Percentiles rank a stretch among this genome's conserved stretches.
Evolutionary conservation across 2,329 filamentous ascomycete species (phyloP).

Genomic region (Blastomyces emzantsi): DNA sequence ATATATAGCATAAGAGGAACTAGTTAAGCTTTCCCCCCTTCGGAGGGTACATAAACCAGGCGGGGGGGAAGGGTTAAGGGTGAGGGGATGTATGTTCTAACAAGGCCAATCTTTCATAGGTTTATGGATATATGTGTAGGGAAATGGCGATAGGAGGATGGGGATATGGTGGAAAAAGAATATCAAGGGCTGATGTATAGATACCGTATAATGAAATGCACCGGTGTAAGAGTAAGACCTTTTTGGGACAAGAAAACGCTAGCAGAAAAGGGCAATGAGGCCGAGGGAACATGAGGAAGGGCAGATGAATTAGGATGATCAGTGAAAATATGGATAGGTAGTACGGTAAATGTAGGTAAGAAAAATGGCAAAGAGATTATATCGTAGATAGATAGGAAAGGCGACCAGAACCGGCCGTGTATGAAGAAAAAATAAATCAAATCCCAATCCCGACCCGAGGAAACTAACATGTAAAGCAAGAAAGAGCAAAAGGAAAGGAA

Average conservation of each 20-base stretch:
- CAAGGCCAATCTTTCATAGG: background rate
- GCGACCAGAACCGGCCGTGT: background rate
- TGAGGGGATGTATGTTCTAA: background rate
- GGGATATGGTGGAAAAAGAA: background rate
- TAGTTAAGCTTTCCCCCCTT: background rate
- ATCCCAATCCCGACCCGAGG: background rate
- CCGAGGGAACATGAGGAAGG: background rate
- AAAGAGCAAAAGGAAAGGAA: background rate
- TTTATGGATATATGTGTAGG: background rate
- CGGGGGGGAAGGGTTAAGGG: background rate
- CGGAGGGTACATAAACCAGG: background rate
- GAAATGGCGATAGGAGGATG: background rate
- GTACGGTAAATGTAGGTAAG: background rate
- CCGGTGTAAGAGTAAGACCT: background rate
- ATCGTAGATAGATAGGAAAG: background rate
- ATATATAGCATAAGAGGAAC: background rate
- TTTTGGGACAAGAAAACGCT: background rate
- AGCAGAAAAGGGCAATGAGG: background rate
- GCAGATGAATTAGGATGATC: background rate
- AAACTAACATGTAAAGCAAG: background rate
- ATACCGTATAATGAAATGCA: background rate
- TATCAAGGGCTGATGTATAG: background rate
- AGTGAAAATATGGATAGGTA: background rate
- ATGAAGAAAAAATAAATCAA: background rate
- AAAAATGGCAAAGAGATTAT: background rate